Evolutionary conservation across 306 rosid species (phyloP).

Genomic region (Geum urbanum): DNA sequence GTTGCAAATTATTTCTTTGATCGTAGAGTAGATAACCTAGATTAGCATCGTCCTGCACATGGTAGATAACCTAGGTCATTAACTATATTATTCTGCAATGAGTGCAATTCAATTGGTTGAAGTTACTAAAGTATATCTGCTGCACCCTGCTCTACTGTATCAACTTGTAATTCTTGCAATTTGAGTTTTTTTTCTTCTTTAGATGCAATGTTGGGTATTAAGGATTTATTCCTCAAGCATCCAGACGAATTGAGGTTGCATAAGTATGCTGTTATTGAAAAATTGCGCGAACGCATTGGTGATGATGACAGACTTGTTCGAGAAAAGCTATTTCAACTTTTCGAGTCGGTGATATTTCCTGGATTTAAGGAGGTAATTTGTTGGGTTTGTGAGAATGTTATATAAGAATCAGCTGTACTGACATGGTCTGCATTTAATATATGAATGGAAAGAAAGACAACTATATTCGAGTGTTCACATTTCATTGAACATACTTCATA

Average conservation of each 20-base stretch:
- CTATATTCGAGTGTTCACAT: neutral
- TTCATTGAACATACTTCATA: neutral
- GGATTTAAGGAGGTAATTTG: slow-evolving; percentile 66
- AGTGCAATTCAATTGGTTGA: slow-evolving; percentile 3
- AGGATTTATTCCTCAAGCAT: slow-evolving; percentile 57
- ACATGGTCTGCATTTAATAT: neutral
- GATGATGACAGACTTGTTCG: slow-evolving; percentile 75
- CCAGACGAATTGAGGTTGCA: slow-evolving; percentile 68
- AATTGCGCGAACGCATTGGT: slow-evolving; percentile 73
- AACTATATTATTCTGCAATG: neutral
- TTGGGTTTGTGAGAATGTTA: neutral
- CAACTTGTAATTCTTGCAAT: slow-evolving; percentile 16
- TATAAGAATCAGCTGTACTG: neutral
- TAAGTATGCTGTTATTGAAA: slow-evolving; percentile 62
- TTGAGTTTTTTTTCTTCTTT: neutral
- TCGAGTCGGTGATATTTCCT: slow-evolving; percentile 64
- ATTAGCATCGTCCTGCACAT: no score
- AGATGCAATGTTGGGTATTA: slow-evolving; percentile 87
- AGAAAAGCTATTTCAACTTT: slow-evolving; percentile 58
- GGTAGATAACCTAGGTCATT: neutral
- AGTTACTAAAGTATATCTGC: slow-evolving; percentile 5
- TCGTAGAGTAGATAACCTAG: neutral
- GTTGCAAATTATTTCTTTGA: neutral
- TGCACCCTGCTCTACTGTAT: slow-evolving; percentile 13
- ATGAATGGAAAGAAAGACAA: neutral